These are phyloP conservation scores for Pyrenopolyporus hunteri DNA, from an alignment of 495 filamentous ascomycete species.

Conservation along the genomic window DNA sequence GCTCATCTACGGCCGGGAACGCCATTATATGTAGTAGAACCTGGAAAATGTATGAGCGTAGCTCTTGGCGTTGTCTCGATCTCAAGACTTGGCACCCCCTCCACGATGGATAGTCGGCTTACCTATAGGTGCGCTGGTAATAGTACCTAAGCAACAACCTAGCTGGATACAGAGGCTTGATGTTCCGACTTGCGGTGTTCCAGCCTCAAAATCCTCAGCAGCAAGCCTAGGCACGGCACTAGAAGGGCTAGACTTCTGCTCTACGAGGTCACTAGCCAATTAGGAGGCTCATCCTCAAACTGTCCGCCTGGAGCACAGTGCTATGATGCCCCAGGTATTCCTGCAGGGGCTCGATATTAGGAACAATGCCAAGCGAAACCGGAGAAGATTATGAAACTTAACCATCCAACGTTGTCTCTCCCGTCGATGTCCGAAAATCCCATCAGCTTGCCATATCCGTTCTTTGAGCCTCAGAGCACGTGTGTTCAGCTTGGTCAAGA, in stretches of 20 bases:
- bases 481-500: conserved; percentile 15
- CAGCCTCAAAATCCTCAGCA: background rate
- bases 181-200: background rate
- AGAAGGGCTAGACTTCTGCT: conserved; percentile 1
- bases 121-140: background rate
- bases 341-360: conserved; percentile 21
- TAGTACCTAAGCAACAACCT: no score
- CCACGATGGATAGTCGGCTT: background rate
- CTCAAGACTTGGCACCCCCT: conserved; percentile 25
- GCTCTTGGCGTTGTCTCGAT: conserved; percentile 28
- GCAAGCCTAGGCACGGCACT: background rate
- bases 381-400: conserved; percentile 29
- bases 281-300: background rate
- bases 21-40: conserved; percentile 1
- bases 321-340: background rate
- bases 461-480: conserved; percentile 9
- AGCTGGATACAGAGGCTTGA: background rate
- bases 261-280: background rate
- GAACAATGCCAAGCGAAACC: conserved; percentile 34
- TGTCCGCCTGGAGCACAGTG: background rate
- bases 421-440: background rate
- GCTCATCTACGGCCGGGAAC: background rate
- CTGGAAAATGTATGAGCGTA: conserved; percentile 11
- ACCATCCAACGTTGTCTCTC: conserved; percentile 6
- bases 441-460: background rate